Percentiles rank a stretch among this genome's conserved stretches.
These are phyloP conservation scores for Mycena haematopus DNA, from an alignment of 768 basidiomycete species.

Conservation along the genomic window DNA sequence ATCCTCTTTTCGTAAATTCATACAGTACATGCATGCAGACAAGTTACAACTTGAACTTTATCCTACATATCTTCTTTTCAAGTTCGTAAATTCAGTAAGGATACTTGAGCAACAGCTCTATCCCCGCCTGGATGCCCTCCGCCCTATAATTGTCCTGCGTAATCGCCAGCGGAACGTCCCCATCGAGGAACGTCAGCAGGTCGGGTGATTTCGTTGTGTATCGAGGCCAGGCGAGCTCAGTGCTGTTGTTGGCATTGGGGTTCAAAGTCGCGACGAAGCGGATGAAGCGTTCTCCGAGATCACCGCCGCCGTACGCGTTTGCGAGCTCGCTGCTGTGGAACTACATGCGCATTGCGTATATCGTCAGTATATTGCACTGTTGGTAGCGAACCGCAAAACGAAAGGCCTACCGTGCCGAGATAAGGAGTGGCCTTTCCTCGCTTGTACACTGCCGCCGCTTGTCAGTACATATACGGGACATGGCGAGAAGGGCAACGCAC, in stretches of 20 bases:
- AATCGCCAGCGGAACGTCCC: conserved; percentile 21
- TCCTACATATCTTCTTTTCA: no score
- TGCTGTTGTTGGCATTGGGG: conserved; percentile 29
- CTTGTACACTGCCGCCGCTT: conserved; percentile 7
- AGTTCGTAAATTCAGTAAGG: conserved; percentile 12
- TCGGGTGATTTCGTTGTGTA: conserved; percentile 27
- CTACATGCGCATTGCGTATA: not conserved
- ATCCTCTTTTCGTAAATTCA: no score
- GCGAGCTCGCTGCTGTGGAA: conserved; percentile 11
- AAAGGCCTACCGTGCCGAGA: conserved; percentile 12
- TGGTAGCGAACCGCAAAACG: not conserved
- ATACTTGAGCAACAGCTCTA: conserved; percentile 12
- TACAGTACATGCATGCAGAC: no score
- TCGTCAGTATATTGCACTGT: no score
- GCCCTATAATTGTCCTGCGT: conserved; percentile 32
- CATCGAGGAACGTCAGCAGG: conserved; percentile 34
- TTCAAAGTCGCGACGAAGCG: conserved; percentile 34
- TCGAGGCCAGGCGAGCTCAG: conserved; percentile 32
- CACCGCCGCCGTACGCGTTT: conserved; percentile 30
- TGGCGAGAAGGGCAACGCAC: not conserved
- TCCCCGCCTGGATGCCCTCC: conserved; percentile 26
- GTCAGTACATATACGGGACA: not conserved
- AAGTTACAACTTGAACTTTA: no score
- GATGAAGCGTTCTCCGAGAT: conserved; percentile 31
- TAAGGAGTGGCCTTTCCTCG: conserved; percentile 13